phyloP scores from a whole-genome alignment of 106 monocot species.

The Ottelia alismoides region DNA sequence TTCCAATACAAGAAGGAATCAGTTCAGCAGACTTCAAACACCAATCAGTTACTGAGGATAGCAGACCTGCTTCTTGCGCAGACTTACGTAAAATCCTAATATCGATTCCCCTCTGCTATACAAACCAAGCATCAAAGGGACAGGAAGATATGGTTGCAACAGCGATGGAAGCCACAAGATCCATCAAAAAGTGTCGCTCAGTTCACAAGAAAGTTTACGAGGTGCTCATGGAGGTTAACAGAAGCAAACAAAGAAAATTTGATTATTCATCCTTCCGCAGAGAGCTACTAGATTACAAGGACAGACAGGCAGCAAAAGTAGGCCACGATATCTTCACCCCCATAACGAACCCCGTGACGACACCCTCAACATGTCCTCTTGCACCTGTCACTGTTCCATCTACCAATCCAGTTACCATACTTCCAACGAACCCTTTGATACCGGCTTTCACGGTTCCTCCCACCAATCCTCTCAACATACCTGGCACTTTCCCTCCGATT shows the following conservation, averaged over 20 bases:
- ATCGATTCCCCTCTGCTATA: constrained; percentile 25
- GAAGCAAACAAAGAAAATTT: not conserved
- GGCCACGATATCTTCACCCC: constrained; percentile 21
- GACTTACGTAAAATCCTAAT: constrained; percentile 4
- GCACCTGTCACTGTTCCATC: constrained; percentile 35
- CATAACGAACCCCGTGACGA: constrained; percentile 24
- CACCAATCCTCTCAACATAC: too few relatives aligned
- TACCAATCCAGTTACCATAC: constrained; percentile 22
- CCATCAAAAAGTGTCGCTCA: constrained; percentile 7
- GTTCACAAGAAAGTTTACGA: constrained; percentile 12
- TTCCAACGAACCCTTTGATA: constrained; percentile 14
- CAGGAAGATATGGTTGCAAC: constrained; percentile 10
- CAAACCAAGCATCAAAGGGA: constrained; percentile 8
- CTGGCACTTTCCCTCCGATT: too few relatives aligned
- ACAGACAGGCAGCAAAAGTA: not conserved
- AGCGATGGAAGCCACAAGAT: constrained; percentile 7
- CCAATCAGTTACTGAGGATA: too few relatives aligned
- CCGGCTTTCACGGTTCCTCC: constrained; percentile 25
- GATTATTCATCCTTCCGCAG: not conserved
- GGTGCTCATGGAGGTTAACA: constrained; percentile 11
- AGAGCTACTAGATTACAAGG: not conserved
- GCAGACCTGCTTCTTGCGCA: constrained; percentile 10
- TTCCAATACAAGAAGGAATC: constrained; percentile 3
- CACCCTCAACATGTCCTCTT: constrained; percentile 21
- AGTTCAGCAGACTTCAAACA: constrained; percentile 17